Base-by-base conservation (phyloP, 2,329 filamentous ascomycete genomes). In the Grosmannia clavigera region DNA sequence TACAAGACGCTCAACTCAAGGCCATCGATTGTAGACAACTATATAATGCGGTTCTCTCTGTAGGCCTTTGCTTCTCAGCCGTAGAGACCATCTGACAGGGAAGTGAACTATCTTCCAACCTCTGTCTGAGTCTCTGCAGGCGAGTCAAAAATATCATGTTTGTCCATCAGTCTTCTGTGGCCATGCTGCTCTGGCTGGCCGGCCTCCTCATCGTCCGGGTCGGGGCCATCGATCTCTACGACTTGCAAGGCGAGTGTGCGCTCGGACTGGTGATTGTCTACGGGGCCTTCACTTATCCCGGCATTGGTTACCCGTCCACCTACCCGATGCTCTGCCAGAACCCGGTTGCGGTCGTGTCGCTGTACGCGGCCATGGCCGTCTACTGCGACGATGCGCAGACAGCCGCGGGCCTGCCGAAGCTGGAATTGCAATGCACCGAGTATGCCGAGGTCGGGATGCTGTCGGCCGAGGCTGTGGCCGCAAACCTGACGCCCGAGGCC, bases 401-500 rank as follows among this genome's bases (percentile, higher is more conserved):
- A 3, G n/a, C 57, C 1, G 3, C 19, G 9, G 54, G 58, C 53
- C 0, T 60, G 0, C n/a, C 33, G 1, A 22, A n/a, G 1, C 14
- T 62, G 4, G 2, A 10, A 2, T 3, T 19, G 0, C 46, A 48
- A 43, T 66, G 64, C 31, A 12, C 27, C 6, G 33, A 53, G 1
- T 55, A 63, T 19, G 63, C 57, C 38, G 19, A 48, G 1, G 33
- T 58, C 3, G 11, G 29, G 3, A 2, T 64, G 16, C 3, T 48
- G 14, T 57, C 57, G 3, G 19, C 29, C 4, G 55, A 56, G 4
- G 25, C 53, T 0, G 57, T 61, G 11, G 56, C 62, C 0, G 59
- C 61, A 14, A 65, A 66, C 59, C 59, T 66, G 6, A 66, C 64
- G 14, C 3, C 53, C 3, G 60, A 62, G 22, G 63, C 61, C 40